Evolutionary conservation across 2,329 filamentous ascomycete genomes (phyloP), one percentile per base, ranked within the genome.

Genomic region (Ascochyta rabiei): DNA sequence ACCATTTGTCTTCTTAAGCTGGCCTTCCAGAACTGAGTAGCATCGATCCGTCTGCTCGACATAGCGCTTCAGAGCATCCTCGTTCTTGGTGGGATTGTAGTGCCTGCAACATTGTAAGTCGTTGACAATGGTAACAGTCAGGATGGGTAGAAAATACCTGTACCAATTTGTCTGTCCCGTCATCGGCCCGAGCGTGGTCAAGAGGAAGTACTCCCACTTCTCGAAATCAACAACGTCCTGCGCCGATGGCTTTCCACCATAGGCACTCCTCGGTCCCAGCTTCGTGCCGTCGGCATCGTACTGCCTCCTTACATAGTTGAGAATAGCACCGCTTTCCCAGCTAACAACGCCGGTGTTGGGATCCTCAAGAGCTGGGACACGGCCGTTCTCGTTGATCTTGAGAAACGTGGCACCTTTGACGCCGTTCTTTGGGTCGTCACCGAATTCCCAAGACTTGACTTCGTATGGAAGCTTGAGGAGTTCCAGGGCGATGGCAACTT

Each of bases 401-500:
- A 38, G 60, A 61, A 47, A 73, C 55, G 68, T 69, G 80, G 10
- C 70, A 58, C 52, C 52, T 28, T 55, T 55, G 6, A 55, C 46
- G 15, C 52, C 52, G 4, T 41, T 21, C 67, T 62, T 21, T 61
- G 62, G 57, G 80, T 80, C 45, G 80, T 57, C 15, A 75, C 74
- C 18, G 60, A 43, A 57, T 76, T 75, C 19, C 75, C 67, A 58
- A 77, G 63, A 60, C 45, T 76, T 72, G 41, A 62, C 67, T 51
- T 74, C 69, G 58, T 78, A 79, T 8, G 72, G 71, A 19, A 81
- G n/a, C 3, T 61, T 57, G 28, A 81, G 76, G 60, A 80, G 77
- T 48, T 79, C 75, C 26, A 81, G 73, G 30, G 80, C 60, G 37
- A 81, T 74, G 43, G 73, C 73, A 6, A 81, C 76, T 59, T 80